Conservation (phyloP, 345 rosid genomes). For the Brassica incana region DNA sequence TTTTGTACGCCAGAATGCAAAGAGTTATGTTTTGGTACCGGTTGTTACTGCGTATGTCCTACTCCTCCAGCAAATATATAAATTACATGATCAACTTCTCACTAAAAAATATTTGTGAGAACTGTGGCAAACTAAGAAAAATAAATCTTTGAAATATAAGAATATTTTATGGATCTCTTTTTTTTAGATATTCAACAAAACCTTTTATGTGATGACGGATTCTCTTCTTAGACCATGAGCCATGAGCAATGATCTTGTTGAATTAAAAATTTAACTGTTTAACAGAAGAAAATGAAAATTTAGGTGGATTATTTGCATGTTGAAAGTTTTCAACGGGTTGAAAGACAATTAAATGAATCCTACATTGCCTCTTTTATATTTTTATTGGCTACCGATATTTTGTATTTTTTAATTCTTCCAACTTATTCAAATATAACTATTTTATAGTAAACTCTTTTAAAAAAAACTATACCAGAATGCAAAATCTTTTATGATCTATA, state of each 20-base stretch:
- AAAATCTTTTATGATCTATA: no score
- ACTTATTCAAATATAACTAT: not conserved
- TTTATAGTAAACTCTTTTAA: no score
- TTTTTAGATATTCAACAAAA: not conserved
- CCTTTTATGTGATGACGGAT: not conserved
- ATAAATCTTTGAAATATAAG: not conserved
- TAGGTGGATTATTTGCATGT: no score
- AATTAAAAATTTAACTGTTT: no score
- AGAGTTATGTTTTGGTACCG: not conserved
- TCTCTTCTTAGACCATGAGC: not conserved
- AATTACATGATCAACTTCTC: not conserved
- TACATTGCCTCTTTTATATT: not conserved
- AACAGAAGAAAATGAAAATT: no score
- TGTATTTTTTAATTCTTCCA: not conserved
- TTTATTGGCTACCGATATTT: not conserved
- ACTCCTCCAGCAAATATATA: not conserved
- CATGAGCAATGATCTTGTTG: no score
- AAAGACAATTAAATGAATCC: not conserved
- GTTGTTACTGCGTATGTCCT: not conserved
- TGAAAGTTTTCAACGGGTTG: no score
- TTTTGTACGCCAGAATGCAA: constrained; percentile 8
- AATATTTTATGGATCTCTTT: not conserved
- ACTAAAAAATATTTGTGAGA: not conserved
- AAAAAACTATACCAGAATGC: no score
- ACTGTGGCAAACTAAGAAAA: not conserved